Evolutionary conservation across 306 rosid species (phyloP), one percentile per base, ranked within the genome.

Genomic region (Hippophae tibetana): DNA sequence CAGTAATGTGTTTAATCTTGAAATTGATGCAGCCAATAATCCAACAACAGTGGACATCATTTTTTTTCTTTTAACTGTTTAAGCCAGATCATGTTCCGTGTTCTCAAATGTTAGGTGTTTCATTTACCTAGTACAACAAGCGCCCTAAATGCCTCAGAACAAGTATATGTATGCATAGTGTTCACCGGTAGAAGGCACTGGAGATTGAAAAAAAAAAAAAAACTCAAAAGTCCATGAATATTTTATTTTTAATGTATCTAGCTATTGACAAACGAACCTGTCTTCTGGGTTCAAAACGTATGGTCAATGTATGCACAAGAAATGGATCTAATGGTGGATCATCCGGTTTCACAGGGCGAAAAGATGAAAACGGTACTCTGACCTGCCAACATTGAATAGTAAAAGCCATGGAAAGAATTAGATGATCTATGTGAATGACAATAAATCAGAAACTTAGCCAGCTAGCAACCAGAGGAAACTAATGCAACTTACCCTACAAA

Each of bases 211-310:
- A 14, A 13, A 55, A n/a, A 64, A 43, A 10, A 65, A 56, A 18
- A 18, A 18, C 23, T 18, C 23, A 18, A 18, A 18, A 18, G 23
- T 18, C 25, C 48, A 51, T 10, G 58, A 42, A 18, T 26, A 10
- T 52, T 13, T 9, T 14, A 61, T 48, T 31, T 18, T 42, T 63
- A 18, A n/a, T 11, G 43, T 64, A 67, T 40, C 26, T 49, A 65
- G 75, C 48, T 67, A 67, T 57, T 5, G 26, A 23, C 10, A 9
- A 18, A 46, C 65, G 56, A 54, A 92, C 98, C 96, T 87, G 98
- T 85, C 86, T 87, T 83, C 96, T 83, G 43, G 98, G 98, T 76
- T 92, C 98, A 54, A 92, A 92, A 68, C 95, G 96, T 75, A 92
- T 85, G 38, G 98, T 92, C 60, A 92, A 68, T 52, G 95, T 92